Base-by-base conservation (phyloP, 192 early-diverging fungal species). In the Backusella tuberculispora region DNA sequence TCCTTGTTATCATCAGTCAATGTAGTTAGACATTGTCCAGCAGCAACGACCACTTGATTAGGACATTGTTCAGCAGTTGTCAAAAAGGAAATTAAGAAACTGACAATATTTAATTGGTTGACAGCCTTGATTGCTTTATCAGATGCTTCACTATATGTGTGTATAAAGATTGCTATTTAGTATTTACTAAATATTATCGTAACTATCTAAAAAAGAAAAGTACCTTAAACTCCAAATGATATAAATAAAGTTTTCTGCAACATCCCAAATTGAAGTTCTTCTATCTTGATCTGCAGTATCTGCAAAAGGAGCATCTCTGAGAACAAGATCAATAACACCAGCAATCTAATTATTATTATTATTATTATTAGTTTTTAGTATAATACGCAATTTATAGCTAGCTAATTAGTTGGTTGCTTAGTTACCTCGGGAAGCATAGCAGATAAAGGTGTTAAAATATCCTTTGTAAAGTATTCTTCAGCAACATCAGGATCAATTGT, bases 21-120 rank as follows among this genome's bases (percentile, higher is more conserved):
- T 4, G 94, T 93, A 75, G 93, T 90, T 14, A 97, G 83, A 48
- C 90, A 93, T 83, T 95, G 95, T 8, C 87, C 88, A 42, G 85
- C 88, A 46, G 86, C 83, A 66, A 89, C 74, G 19, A 85, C 83
- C 7, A 87, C 85, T 42, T 79, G 84, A 6, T 60, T 78, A 44
- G 88, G 86, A 17, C 81, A 76, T 66, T 86, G 84, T 38, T 85
- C 82, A 38, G 84, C 73, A 15, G 79, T 74, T 21, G 68, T 82
- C 74, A 95, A 84, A 68, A 94, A 95, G 14, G 91, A 88, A 34
- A 94, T 83, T 13, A 95, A 78, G 75, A 93, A 91, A 0, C 85
- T 86, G 12, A 87, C 71, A n/a, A 90, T 73, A 56, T 76, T 70
- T 76, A 89, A 81, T 70, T 81, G 83, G 79, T 94, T 93, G 71